Percentiles rank a stretch among this genome's conserved stretches.
These are phyloP conservation scores for Yarrowia sp. DNA, from an alignment of 805 yeast species.

Conservation along the genomic window DNA sequence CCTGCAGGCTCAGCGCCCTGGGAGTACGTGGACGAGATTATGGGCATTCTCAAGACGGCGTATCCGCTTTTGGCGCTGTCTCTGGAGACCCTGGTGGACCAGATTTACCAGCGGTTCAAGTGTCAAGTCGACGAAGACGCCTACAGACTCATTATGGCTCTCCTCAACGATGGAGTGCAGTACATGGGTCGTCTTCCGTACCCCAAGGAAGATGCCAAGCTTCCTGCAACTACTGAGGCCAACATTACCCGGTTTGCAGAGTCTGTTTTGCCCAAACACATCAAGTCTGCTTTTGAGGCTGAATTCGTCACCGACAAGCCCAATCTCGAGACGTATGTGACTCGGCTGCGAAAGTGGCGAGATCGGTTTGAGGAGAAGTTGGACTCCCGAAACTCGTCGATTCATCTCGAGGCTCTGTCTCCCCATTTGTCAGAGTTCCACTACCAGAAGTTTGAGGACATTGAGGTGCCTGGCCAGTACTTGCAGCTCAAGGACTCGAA, in stretches of 20 bases:
- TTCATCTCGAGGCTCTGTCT: constrained; percentile 83
- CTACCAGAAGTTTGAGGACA: constrained; percentile 96
- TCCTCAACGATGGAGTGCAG: constrained; percentile 89
- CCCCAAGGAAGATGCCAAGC: constrained; percentile 81
- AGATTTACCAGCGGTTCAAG: constrained; percentile 88
- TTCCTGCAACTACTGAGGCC: constrained; percentile 89
- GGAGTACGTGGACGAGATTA: constrained; percentile 89
- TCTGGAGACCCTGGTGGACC: constrained; percentile 91
- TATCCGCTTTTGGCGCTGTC: constrained; percentile 91
- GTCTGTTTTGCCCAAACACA: constrained; percentile 82
- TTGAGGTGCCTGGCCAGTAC: constrained; percentile 97
- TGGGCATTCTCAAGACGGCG: constrained; percentile 93
- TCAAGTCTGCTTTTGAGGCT: constrained; percentile 82
- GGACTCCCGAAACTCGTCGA: constrained; percentile 75
- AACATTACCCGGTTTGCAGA: constrained; percentile 88
- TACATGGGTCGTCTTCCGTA: constrained; percentile 80
- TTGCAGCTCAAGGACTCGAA: constrained; percentile 82
- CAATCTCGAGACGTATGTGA: constrained; percentile 79
- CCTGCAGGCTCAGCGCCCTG: constrained; percentile 62
- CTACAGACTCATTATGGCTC: constrained; percentile 85
- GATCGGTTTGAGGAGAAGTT: constrained; percentile 86
- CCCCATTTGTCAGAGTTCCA: constrained; percentile 97
- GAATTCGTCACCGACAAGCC: constrained; percentile 88
- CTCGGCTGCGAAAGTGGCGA: constrained; percentile 84
- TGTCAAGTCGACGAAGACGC: constrained; percentile 95